These are phyloP conservation scores for Claviceps digitariae DNA, from an alignment of 2,329 filamentous ascomycete species.

Conservation along the genomic window DNA sequence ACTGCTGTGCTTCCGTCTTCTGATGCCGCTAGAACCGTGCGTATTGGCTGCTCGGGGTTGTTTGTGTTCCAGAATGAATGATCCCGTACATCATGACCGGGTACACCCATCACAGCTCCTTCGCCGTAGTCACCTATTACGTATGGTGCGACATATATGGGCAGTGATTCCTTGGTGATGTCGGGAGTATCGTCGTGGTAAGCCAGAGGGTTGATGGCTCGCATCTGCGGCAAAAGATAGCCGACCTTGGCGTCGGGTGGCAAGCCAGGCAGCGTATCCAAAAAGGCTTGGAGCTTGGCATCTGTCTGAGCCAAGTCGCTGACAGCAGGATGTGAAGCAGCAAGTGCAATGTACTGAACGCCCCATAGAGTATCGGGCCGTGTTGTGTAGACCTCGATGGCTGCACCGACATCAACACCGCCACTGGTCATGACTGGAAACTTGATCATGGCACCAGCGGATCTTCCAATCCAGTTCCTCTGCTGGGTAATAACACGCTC, in stretches of 20 bases:
- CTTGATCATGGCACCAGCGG: slow-evolving; percentile 55
- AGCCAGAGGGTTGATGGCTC: slow-evolving; percentile 52
- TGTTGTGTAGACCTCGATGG: slow-evolving; percentile 68
- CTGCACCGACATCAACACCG: slow-evolving; percentile 25
- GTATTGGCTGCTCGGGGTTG: slow-evolving; percentile 42
- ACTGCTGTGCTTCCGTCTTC: slow-evolving; percentile 32
- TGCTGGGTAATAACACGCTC: slow-evolving; percentile 75
- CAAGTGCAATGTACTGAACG: slow-evolving; percentile 72
- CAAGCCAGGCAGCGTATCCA: slow-evolving; percentile 46
- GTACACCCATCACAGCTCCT: slow-evolving; percentile 85
- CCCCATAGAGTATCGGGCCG: slow-evolving; percentile 78
- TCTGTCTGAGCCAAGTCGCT: slow-evolving; percentile 44
- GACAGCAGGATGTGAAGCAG: slow-evolving; percentile 59
- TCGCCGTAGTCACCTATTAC: slow-evolving; percentile 77
- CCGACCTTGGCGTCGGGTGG: slow-evolving; percentile 49
- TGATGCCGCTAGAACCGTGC: slow-evolving; percentile 45
- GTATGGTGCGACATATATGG: slow-evolving; percentile 72
- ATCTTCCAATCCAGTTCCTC: slow-evolving; percentile 77
- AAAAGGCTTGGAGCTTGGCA: slow-evolving; percentile 49
- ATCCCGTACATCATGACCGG: slow-evolving; percentile 69
- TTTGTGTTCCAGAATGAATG: slow-evolving; percentile 70
- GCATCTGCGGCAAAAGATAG: slow-evolving; percentile 49
- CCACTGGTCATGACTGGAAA: slow-evolving; percentile 46
- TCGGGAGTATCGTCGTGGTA: slow-evolving; percentile 37
- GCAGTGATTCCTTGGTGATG: slow-evolving; percentile 43